A percentile compares a stretch with the other conserved stretches of the same genome.
Conservation (phyloP, 345 rosid species). For the Brassica carinata region DNA sequence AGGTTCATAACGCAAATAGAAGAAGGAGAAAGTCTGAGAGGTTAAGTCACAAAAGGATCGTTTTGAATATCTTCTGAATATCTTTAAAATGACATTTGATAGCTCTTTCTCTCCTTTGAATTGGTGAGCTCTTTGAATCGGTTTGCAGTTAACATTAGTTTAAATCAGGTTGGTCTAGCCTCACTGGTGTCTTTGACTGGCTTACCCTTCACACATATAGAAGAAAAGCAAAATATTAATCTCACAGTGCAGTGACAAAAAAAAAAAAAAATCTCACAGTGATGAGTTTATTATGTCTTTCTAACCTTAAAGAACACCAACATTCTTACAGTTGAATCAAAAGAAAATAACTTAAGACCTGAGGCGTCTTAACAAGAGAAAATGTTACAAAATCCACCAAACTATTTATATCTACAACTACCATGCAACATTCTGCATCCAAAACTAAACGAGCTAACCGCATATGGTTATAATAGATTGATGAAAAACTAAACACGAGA, state of each 20-base stretch:
- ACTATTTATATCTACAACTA: background rate
- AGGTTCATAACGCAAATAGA: too few species aligned
- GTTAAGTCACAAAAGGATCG: background rate
- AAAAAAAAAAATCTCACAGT: background rate
- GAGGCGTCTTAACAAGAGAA: background rate
- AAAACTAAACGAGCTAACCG: background rate
- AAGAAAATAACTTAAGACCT: background rate
- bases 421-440: background rate
- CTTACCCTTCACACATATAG: background rate
- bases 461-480: background rate
- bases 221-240: background rate
- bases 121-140: background rate
- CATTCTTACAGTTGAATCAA: background rate
- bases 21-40: background rate
- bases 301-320: background rate
- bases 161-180: background rate
- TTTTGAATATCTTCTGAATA: too few species aligned
- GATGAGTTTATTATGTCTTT: background rate
- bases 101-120: background rate
- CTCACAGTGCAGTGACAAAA: too few species aligned
- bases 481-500: background rate
- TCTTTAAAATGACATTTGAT: background rate
- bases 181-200: background rate
- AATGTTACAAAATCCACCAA: background rate
- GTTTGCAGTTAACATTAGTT: background rate